Conservation (phyloP, 331 rosid genomes). For the Acacia concinna region DNA sequence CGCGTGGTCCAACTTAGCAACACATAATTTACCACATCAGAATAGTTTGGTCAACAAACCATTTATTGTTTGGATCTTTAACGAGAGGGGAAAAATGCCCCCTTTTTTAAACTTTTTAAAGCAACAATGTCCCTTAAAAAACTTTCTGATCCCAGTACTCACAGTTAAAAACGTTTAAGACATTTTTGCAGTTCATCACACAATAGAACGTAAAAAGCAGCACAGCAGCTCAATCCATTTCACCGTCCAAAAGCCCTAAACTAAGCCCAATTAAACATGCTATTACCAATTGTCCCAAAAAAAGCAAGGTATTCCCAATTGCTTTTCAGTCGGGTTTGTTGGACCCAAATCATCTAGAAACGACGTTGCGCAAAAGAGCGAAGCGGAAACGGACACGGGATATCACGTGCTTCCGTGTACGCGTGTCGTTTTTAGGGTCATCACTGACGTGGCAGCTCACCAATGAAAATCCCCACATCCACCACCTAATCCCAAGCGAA, state of each 20-base stretch:
- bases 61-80: no score
- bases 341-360: neutral
- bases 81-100: no score
- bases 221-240: neutral
- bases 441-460: slow-evolving; percentile 32
- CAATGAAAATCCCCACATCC: slow-evolving; percentile 22
- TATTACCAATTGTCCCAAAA: neutral
- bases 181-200: no score
- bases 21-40: no score
- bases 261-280: neutral
- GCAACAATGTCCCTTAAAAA: no score
- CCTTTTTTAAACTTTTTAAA: no score
- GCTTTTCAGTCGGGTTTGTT: neutral
- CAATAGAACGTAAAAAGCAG: no score
- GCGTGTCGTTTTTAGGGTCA: neutral
- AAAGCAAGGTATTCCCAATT: neutral
- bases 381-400: neutral
- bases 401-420: neutral
- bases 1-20: no score
- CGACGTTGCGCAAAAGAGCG: neutral
- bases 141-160: no score
- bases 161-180: no score
- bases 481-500: neutral
- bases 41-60: no score
- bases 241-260: neutral